These are phyloP conservation scores for Vigna hirtella DNA, from an alignment of 306 rosid genomes.

Conservation along the genomic window DNA sequence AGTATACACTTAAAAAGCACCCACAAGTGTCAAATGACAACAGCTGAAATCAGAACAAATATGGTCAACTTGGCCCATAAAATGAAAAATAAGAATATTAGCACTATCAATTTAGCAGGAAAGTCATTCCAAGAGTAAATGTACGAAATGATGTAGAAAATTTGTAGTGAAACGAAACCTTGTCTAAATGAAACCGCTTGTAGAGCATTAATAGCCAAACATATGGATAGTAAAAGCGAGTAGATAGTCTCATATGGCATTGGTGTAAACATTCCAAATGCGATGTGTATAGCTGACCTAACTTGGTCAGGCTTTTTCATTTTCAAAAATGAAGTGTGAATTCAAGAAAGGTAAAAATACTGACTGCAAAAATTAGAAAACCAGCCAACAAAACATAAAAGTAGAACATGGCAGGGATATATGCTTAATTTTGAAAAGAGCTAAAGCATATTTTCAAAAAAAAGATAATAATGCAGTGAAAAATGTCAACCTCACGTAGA, in stretches of 20 bases:
- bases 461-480: constrained; percentile 20
- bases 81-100: neutral
- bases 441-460: constrained; percentile 27
- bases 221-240: neutral
- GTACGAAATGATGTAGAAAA: neutral
- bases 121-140: constrained; percentile 9
- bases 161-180: neutral
- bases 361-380: constrained; percentile 4
- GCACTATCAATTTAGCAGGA: neutral
- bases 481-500: constrained; percentile 79
- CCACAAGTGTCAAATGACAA: constrained; percentile 16
- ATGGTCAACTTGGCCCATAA: constrained; percentile 2
- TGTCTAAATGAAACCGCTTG: constrained; percentile 9
- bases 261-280: neutral
- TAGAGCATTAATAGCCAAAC: neutral
- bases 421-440: constrained; percentile 35
- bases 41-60: constrained; percentile 18
- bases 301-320: constrained; percentile 8
- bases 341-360: constrained; percentile 1
- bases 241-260: neutral
- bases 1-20: constrained; percentile 16
- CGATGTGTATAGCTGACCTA: constrained; percentile 13
- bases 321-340: neutral
- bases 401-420: neutral
- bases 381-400: constrained; percentile 8